These are phyloP conservation scores for Conringia planisiliqua DNA, from an alignment of 345 rosid species.

Conservation along the genomic window DNA sequence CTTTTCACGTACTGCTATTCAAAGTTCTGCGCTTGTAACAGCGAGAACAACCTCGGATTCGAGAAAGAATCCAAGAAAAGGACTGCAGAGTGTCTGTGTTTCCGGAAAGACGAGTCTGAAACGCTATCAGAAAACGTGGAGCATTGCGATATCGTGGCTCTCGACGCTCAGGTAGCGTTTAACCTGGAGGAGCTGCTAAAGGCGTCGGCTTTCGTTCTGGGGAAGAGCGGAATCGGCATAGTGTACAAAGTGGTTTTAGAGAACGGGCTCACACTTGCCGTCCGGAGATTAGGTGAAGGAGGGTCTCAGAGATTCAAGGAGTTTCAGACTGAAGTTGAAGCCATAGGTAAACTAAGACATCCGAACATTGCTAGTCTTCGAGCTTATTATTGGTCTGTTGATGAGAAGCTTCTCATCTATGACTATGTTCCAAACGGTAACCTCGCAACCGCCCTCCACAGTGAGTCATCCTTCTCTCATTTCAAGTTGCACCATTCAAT, in stretches of 20 bases:
- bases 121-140: constrained; percentile 70
- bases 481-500: not conserved
- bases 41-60: constrained; percentile 43
- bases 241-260: constrained; percentile 95
- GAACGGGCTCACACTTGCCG: constrained; percentile 82
- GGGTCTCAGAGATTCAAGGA: constrained; percentile 96
- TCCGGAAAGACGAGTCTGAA: constrained; percentile 77
- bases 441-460: constrained; percentile 81
- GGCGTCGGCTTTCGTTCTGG: constrained; percentile 93
- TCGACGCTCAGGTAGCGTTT: constrained; percentile 74
- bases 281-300: constrained; percentile 92
- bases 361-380: constrained; percentile 78
- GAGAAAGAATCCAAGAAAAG: constrained; percentile 59
- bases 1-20: constrained; percentile 82
- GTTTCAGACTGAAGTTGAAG: constrained; percentile 95
- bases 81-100: constrained; percentile 59
- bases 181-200: constrained; percentile 91
- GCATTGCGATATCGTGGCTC: constrained; percentile 72
- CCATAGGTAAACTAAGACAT: constrained; percentile 90
- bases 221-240: constrained; percentile 95
- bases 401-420: constrained; percentile 89
- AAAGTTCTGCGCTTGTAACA: constrained; percentile 48
- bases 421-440: constrained; percentile 81
- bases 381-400: constrained; percentile 98
- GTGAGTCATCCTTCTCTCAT: constrained; percentile 39